A percentile compares a stretch with the other conserved stretches of the same genome.
Evolutionary conservation across 805 yeast species (phyloP).

Genomic region (Yarrowia sp.): DNA sequence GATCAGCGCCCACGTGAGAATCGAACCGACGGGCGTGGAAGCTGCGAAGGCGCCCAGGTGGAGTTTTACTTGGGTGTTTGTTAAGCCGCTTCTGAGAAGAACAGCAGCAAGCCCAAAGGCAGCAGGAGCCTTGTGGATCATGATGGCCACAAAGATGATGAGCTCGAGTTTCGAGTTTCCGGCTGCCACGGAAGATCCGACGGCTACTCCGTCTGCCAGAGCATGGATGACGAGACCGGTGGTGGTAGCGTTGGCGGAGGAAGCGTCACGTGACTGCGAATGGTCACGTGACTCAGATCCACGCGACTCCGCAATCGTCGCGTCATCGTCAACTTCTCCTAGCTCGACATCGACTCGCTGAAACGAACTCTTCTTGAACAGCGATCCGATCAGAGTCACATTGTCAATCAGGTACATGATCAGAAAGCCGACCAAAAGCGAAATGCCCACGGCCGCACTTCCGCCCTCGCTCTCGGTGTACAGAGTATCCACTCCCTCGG

Average conservation of each 20-base stretch:
- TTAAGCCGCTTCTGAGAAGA: slow-evolving; percentile 43
- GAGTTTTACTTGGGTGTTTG: slow-evolving; percentile 40
- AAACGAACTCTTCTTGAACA: not conserved
- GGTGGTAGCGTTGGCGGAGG: slow-evolving; percentile 40
- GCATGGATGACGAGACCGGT: slow-evolving; percentile 67
- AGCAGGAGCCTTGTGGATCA: slow-evolving; percentile 73
- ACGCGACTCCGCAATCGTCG: too few species aligned
- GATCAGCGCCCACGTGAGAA: slow-evolving; percentile 49
- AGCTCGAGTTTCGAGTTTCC: slow-evolving; percentile 42
- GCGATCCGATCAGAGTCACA: slow-evolving; percentile 29
- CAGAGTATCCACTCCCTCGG: slow-evolving; percentile 59
- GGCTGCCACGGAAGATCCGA: slow-evolving; percentile 57
- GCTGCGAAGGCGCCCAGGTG: slow-evolving; percentile 56
- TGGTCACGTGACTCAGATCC: too few species aligned
- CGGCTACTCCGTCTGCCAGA: slow-evolving; percentile 67
- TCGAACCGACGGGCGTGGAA: slow-evolving; percentile 61
- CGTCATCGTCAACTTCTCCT: not conserved
- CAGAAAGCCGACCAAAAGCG: slow-evolving; percentile 54
- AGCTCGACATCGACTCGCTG: slow-evolving; percentile 13
- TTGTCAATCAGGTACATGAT: slow-evolving; percentile 54
- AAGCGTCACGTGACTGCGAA: too few species aligned
- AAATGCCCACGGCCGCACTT: slow-evolving; percentile 44
- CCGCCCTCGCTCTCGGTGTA: slow-evolving; percentile 33
- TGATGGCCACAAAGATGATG: slow-evolving; percentile 57
- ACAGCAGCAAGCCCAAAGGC: slow-evolving; percentile 64